Conservation (phyloP, 495 filamentous ascomycete genomes). For the Lepidopterella palustris region DNA sequence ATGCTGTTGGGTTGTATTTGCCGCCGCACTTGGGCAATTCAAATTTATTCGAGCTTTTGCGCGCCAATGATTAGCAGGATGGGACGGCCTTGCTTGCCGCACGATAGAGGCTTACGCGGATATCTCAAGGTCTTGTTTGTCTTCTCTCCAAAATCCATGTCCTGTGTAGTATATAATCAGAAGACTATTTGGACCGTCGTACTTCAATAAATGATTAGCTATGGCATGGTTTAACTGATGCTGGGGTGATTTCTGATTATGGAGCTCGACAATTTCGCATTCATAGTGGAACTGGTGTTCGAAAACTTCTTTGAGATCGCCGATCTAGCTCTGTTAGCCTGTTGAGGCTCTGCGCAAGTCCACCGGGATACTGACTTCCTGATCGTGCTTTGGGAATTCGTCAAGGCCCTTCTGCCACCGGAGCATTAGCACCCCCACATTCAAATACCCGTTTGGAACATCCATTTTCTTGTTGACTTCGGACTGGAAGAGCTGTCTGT, state of each 20-base stretch:
- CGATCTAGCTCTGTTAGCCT: constrained; percentile 3
- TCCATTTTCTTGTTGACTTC: constrained; percentile 13
- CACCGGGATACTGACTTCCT: constrained; percentile 12
- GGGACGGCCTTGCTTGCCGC: too few species aligned
- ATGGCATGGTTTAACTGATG: constrained; percentile 15
- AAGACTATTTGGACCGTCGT: constrained; percentile 28
- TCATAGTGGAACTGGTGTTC: not conserved
- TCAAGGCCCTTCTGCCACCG: constrained; percentile 25
- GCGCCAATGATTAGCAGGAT: not conserved
- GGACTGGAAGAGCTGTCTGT: not conserved
- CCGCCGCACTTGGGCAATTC: not conserved
- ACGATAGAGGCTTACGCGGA: not conserved
- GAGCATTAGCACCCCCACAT: constrained; percentile 28
- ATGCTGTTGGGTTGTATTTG: constrained; percentile 8
- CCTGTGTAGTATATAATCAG: constrained; percentile 32
- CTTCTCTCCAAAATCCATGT: constrained; percentile 19
- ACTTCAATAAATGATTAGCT: constrained; percentile 3
- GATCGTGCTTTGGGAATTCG: constrained; percentile 9
- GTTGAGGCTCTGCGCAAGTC: not conserved
- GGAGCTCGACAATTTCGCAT: constrained; percentile 1
- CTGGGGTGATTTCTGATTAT: constrained; percentile 15
- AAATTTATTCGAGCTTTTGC: not conserved
- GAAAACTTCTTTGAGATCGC: not conserved
- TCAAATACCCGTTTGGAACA: constrained; percentile 25
- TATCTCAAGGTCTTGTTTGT: constrained; percentile 1